A percentile compares a stretch with the other conserved stretches of the same genome.
Evolutionary conservation across 2,329 filamentous ascomycete species (phyloP).

Genomic region (Sphaerulina vaccinii): DNA sequence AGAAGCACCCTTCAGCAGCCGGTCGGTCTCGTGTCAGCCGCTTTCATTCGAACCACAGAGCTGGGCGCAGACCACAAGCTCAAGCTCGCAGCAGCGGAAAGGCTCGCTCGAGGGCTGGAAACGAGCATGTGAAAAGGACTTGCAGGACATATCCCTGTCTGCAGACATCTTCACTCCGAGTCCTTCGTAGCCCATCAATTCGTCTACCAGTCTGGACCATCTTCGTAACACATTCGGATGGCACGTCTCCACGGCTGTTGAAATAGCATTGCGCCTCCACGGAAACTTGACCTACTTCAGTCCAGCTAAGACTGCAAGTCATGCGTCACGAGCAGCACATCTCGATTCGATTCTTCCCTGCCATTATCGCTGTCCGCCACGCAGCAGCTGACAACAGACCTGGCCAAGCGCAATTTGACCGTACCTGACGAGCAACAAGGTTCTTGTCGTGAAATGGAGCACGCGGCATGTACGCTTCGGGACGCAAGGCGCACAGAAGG

Average conservation of each 20-base stretch:
- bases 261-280: not conserved
- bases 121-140: not conserved
- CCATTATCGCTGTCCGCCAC: constrained; percentile 6
- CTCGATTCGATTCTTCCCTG: not conserved
- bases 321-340: constrained; percentile 14
- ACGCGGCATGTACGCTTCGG: constrained; percentile 1
- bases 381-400: constrained; percentile 10
- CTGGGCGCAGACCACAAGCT: not conserved
- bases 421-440: not conserved
- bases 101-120: not conserved
- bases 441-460: constrained; percentile 3
- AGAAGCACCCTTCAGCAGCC: too few relatives aligned
- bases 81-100: not conserved
- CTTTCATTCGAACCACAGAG: not conserved
- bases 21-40: not conserved
- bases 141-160: not conserved
- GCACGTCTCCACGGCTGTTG: not conserved
- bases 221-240: not conserved
- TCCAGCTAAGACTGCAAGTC: constrained; percentile 10
- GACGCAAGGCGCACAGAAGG: not conserved
- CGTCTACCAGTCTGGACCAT: not conserved
- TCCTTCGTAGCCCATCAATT: too few relatives aligned
- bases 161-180: not conserved
- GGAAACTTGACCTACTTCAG: constrained; percentile 8
- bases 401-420: not conserved